Conservation (phyloP, 108 stramenopile species). For the Fistulifera pelliculosa region DNA sequence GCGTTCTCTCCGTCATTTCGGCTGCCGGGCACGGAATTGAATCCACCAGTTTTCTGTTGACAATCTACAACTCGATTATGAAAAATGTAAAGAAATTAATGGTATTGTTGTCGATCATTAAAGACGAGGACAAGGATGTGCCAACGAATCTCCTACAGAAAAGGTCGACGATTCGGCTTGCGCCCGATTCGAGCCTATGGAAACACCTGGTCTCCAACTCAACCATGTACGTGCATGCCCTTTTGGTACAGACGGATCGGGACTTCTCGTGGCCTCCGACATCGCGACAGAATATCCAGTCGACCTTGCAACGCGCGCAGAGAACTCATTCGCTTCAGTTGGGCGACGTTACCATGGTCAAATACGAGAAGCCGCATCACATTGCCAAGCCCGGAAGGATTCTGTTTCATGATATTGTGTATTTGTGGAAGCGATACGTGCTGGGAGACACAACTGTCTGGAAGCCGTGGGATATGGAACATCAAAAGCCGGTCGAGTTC, state of each 20-base stretch:
- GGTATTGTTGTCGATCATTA: background rate
- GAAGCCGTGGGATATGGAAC: slow-evolving; percentile 68
- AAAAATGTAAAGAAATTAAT: slow-evolving; percentile 8
- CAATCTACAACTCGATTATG: slow-evolving; percentile 38
- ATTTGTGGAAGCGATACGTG: slow-evolving; percentile 33
- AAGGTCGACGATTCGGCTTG: slow-evolving; percentile 41
- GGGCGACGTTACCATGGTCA: slow-evolving; percentile 63
- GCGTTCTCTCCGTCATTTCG: slow-evolving; percentile 64
- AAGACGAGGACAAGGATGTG: slow-evolving; percentile 10
- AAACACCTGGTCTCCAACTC: slow-evolving; percentile 49
- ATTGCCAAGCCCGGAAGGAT: slow-evolving; percentile 51
- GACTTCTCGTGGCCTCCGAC: slow-evolving; percentile 14
- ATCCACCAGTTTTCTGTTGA: slow-evolving; percentile 64
- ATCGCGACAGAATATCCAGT: slow-evolving; percentile 7
- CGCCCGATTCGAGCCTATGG: slow-evolving; percentile 47
- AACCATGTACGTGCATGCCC: slow-evolving; percentile 57
- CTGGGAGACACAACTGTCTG: slow-evolving; percentile 8
- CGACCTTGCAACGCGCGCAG: slow-evolving; percentile 8
- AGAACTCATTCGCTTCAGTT: slow-evolving; percentile 39
- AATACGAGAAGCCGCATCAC: slow-evolving; percentile 66
- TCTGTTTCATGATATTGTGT: slow-evolving; percentile 54
- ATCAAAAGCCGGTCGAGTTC: slow-evolving; percentile 46
- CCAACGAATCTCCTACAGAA: slow-evolving; percentile 18
- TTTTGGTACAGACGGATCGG: slow-evolving; percentile 28
- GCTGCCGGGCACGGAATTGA: slow-evolving; percentile 82